These are phyloP conservation scores for Gypsophila paniculata DNA, from an alignment of 179 eudicot species.

Conservation along the genomic window DNA sequence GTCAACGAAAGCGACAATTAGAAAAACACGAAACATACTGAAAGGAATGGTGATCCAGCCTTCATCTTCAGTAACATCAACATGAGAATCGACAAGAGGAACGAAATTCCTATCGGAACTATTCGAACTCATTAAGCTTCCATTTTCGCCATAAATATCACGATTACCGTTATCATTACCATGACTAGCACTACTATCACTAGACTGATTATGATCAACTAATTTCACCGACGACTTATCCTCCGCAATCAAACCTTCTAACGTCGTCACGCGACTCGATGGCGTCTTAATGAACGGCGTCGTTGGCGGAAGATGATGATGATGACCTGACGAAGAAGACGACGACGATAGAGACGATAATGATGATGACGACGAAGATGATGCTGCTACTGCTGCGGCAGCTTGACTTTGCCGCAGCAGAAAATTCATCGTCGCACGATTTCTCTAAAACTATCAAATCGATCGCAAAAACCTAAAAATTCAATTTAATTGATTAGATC, in stretches of 20 bases:
- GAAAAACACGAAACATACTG: conserved; percentile 36
- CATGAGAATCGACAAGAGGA: conserved; percentile 48
- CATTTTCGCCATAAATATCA: conserved; percentile 25
- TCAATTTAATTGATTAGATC: neutral
- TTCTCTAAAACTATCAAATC: conserved; percentile 5
- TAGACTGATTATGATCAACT: conserved; percentile 15
- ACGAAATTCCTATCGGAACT: conserved; percentile 28
- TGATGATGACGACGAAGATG: conserved; percentile 14
- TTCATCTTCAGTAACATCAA: conserved; percentile 64
- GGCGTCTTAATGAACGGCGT: conserved; percentile 23
- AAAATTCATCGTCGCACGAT: conserved; percentile 56
- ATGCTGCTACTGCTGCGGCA: conserved; percentile 47
- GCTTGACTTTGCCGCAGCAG: conserved; percentile 58
- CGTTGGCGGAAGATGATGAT: conserved; percentile 24
- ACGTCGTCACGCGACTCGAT: conserved; percentile 36
- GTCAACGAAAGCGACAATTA: neutral
- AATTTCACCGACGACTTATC: conserved; percentile 34
- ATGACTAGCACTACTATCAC: conserved; percentile 26
- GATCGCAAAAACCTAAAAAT: neutral
- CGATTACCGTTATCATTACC: conserved; percentile 24
- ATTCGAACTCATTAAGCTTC: conserved; percentile 23
- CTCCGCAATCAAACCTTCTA: conserved; percentile 61
- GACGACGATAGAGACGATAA: neutral
- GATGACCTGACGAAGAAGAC: neutral
- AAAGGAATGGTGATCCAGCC: conserved; percentile 78